Evolutionary conservation across 352 stramenopile species (phyloP), one percentile per base, ranked within the genome.

Genomic region (Hyaloperonospora brassicae): DNA sequence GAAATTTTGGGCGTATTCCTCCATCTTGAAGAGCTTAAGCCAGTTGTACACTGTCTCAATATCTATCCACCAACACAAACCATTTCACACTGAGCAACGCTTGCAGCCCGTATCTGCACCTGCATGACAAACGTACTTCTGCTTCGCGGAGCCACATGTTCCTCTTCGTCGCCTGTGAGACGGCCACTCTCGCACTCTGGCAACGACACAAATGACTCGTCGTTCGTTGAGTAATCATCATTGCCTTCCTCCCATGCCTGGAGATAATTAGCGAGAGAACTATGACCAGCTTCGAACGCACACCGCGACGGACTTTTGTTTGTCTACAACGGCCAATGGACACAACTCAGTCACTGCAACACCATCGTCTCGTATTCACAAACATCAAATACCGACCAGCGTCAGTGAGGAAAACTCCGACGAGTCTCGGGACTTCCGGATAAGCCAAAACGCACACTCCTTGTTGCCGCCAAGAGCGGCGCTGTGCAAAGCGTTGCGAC

Each of bases 231-330:
- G 51, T 90, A 93, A 52, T 93, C 83, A n/a, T 87, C 77, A n/a
- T 91, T 91, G 24, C 79, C 83, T 73, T 91, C 80, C 66, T 93
- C 83, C 83, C 83, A 93, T 2, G 79, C 76, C 62, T 87, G 78
- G 39, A 93, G 58, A 53, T 78, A 80, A 45, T 82, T 82, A 2
- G 84, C 84, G 2, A 94, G 70, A 14, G 77, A 72, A 35, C 76
- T 91, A 43, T 94, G 81, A 2, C 84, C 84, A 30, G 79, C 82
- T 62, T 94, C 84, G 59, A 94, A 94, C 7, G 84, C 84, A 64
- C 84, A 94, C 7, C 84, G 70, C 10, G 84, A 94, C 25, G 84
- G 79, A n/a, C 74, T 91, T 47, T 94, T 94, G 64, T 88, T 85
- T 14, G 84, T 93, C 83, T 93, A 59, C 27, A 52, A 25, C 12